Evolutionary conservation across 2,329 filamentous ascomycete species (phyloP).

Genomic region (Aspergillus carbonarius): DNA sequence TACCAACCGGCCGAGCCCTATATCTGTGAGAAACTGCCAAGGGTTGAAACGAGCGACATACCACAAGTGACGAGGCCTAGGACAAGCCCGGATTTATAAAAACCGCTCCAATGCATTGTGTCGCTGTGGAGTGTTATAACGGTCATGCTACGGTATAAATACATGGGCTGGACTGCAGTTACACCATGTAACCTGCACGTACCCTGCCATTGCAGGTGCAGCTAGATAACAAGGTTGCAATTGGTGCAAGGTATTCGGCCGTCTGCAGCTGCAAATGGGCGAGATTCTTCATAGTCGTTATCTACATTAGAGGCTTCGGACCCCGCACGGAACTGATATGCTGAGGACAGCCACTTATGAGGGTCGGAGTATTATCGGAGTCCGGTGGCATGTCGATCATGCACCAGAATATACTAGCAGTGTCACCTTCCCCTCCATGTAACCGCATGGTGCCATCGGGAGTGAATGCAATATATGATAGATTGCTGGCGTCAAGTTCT

Average conservation of each 20-base stretch:
- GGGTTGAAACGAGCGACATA: neutral
- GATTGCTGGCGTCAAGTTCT: too few species aligned
- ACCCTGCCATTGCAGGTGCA: neutral
- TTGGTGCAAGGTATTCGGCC: neutral
- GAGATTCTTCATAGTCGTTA: too few species aligned
- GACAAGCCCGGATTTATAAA: neutral
- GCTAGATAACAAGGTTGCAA: conserved; percentile 1
- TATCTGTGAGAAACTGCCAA: neutral
- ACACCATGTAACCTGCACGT: neutral
- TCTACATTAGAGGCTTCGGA: neutral
- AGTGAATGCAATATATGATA: too few species aligned
- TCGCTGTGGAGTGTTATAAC: neutral
- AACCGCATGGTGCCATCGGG: neutral
- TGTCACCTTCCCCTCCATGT: conserved; percentile 2
- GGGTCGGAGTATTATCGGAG: neutral
- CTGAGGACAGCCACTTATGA: neutral
- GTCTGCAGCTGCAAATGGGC: neutral
- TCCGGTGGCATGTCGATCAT: neutral
- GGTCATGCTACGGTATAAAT: neutral
- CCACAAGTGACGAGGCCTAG: neutral
- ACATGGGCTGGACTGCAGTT: neutral
- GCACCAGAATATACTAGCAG: neutral
- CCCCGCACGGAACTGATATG: neutral
- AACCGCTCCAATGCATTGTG: neutral
- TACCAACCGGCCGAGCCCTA: neutral